These are phyloP conservation scores for Zea luxurians DNA, from an alignment of 176 grass and related monocot genomes.

Conservation along the genomic window DNA sequence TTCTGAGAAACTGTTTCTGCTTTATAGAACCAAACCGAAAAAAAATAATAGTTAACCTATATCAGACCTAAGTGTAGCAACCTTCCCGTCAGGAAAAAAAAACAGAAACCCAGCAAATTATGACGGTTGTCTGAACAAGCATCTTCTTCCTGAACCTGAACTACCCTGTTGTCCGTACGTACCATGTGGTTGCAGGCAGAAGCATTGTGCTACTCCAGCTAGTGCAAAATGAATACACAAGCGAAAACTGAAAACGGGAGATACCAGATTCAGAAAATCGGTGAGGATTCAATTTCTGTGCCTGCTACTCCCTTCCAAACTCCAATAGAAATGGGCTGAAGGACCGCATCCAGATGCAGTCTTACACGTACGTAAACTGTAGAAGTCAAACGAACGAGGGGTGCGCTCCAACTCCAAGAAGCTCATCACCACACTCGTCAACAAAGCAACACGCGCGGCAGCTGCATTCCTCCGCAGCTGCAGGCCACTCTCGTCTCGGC, in stretches of 20 bases:
- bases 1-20: too few relatives aligned
- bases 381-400: conserved; percentile 30
- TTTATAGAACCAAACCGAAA: too few relatives aligned
- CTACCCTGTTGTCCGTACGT: too few relatives aligned
- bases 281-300: neutral
- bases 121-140: too few relatives aligned
- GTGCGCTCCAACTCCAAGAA: conserved; percentile 40
- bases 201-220: neutral
- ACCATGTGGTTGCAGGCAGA: too few relatives aligned
- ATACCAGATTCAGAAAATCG: neutral
- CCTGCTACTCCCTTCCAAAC: neutral
- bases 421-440: conserved; percentile 47
- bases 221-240: neutral
- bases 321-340: neutral
- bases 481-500: neutral
- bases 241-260: neutral
- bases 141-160: too few relatives aligned
- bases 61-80: too few relatives aligned
- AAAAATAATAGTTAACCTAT: too few relatives aligned
- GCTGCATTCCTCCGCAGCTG: neutral
- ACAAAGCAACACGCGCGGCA: neutral
- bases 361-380: neutral
- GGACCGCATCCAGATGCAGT: conserved; percentile 12
- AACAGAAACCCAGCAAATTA: too few relatives aligned
- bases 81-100: too few relatives aligned